Evolutionary conservation across 306 rosid species (phyloP).

Genomic region (Prinsepia uniflora): DNA sequence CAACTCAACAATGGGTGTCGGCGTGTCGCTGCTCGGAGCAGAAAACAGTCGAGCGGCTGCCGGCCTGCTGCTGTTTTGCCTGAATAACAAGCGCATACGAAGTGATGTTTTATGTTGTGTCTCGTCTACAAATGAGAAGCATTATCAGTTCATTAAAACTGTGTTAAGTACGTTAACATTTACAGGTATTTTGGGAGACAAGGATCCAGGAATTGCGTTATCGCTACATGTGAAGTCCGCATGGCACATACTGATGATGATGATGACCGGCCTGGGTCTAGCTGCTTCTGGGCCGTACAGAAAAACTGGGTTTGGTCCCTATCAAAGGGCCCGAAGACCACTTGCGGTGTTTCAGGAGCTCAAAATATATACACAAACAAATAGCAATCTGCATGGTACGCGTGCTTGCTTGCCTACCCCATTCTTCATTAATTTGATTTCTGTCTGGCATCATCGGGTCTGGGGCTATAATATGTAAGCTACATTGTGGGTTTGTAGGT

Average conservation of each 20-base stretch:
- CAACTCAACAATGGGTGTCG: too few relatives aligned
- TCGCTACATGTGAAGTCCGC: constrained; percentile 19
- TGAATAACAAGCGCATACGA: not conserved
- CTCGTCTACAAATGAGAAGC: not conserved
- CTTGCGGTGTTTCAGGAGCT: constrained; percentile 37
- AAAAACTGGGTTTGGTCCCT: too few relatives aligned
- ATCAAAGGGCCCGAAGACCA: constrained; percentile 14
- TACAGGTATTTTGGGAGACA: too few relatives aligned
- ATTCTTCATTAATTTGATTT: too few relatives aligned
- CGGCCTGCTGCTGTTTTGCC: not conserved
- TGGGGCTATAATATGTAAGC: not conserved
- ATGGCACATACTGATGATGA: not conserved
- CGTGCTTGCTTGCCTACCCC: constrained; percentile 31
- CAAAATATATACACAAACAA: not conserved
- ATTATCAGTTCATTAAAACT: too few relatives aligned
- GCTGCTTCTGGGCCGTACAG: not conserved
- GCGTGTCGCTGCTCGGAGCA: too few relatives aligned
- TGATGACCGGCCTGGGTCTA: not conserved
- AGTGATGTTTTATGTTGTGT: not conserved
- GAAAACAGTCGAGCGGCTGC: too few relatives aligned
- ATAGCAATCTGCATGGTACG: constrained; percentile 22
- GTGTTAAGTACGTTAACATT: too few relatives aligned
- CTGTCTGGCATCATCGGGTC: too few relatives aligned
- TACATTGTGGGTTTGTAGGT: not conserved
- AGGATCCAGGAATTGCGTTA: not conserved